Conservation (phyloP, 225 moss, liverwort and hornwort species). For the Physcomitrium patens region DNA sequence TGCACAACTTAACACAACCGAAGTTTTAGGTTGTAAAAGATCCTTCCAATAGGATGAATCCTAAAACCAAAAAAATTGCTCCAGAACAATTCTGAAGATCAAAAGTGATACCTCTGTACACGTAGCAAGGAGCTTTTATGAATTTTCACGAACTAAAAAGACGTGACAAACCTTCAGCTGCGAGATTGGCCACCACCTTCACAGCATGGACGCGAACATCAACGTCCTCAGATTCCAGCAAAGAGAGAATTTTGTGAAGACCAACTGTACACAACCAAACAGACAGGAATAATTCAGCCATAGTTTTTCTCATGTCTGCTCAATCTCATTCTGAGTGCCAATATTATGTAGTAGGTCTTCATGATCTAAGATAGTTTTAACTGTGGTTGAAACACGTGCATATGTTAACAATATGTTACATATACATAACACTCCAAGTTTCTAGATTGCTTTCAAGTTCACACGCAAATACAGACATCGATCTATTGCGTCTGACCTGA, state of each 20-base stretch:
- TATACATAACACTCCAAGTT: not conserved
- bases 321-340: not conserved
- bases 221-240: constrained; percentile 96
- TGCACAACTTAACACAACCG: too few relatives aligned
- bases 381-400: not conserved
- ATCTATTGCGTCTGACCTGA: not conserved
- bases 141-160: not conserved
- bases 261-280: constrained; percentile 66
- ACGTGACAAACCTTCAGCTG: constrained; percentile 74
- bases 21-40: too few relatives aligned
- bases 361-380: not conserved
- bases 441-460: not conserved
- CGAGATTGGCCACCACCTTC: constrained; percentile 97
- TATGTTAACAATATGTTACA: not conserved
- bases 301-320: not conserved
- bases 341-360: not conserved
- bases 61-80: too few relatives aligned
- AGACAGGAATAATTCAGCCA: constrained; percentile 10
- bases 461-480: not conserved
- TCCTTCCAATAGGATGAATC: too few relatives aligned
- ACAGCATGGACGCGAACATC: constrained; percentile 97
- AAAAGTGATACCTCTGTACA: too few relatives aligned
- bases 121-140: too few relatives aligned
- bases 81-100: too few relatives aligned
- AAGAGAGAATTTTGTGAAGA: constrained; percentile 90